Percentiles rank a stretch among this genome's conserved stretches.
Evolutionary conservation across 208 protist genomes (phyloP).

Genomic region (Leishmania braziliensis): DNA sequence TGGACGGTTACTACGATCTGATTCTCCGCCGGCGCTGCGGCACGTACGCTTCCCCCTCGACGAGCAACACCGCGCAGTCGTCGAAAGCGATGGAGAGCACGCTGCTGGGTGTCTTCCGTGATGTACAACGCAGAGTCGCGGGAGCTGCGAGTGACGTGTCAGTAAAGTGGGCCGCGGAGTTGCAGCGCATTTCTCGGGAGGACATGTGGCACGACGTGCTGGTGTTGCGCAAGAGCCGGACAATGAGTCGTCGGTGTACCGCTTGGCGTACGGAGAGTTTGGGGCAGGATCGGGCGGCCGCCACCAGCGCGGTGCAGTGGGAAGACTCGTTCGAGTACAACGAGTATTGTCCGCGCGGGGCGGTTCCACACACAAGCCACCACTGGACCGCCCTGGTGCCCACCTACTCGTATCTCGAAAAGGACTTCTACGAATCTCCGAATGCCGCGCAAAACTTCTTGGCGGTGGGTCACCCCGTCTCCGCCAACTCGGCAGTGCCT

Average conservation of each 20-base stretch:
- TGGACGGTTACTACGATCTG: constrained; percentile 68
- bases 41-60: constrained; percentile 1
- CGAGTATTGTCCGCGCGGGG: constrained; percentile 70
- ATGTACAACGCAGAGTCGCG: not conserved
- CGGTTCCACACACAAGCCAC: constrained; percentile 29
- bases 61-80: constrained; percentile 1
- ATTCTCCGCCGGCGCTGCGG: constrained; percentile 48
- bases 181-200: constrained; percentile 3
- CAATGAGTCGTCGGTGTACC: constrained; percentile 9
- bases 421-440: constrained; percentile 56
- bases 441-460: constrained; percentile 55
- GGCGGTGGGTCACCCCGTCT: constrained; percentile 41
- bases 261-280: not conserved
- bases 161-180: constrained; percentile 13
- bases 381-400: constrained; percentile 83
- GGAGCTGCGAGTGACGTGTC: not conserved
- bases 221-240: constrained; percentile 51
- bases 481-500: constrained; percentile 5
- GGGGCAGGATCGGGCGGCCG: not conserved
- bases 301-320: constrained; percentile 38
- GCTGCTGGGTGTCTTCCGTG: constrained; percentile 2
- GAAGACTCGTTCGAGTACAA: constrained; percentile 83
- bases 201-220: constrained; percentile 62
- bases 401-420: constrained; percentile 75
- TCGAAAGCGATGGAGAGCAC: not conserved